Evolutionary conservation across 2,329 filamentous ascomycete species (phyloP), one percentile per base, ranked within the genome.

Genomic region (Ceratocystiopsis minuta): DNA sequence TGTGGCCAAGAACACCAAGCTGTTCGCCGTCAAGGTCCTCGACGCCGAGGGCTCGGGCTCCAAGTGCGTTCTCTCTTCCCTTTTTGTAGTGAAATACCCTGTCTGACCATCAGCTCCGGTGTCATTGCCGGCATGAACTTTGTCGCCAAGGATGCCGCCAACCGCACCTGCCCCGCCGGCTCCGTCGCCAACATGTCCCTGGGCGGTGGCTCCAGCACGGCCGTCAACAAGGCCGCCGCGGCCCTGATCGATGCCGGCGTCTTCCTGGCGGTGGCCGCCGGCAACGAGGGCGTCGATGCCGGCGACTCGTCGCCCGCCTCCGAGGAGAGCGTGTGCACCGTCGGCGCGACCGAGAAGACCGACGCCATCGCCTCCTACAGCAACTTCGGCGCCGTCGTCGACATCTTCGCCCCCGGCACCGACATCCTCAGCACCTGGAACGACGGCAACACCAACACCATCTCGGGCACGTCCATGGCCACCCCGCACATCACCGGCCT

Each of bases 331-430:
- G 87, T 90, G 52, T 76, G 98, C 60, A 98, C 90, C 45, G 90
- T 98, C 49, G 92, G 88, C 63, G 90, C 90, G 52, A 93, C 86
- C 37, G 90, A 84, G 52, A 75, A 98, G 46, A 76, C 80, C 56
- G 90, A 98, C 59, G 84, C 85, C 71, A 88, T 92, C 65, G 90
- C 90, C 51, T 98, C 96, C 76, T 98, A 98, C 78, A 98, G 90
- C 76, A 98, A 98, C 82, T 96, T 78, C 64, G 90, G 90, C 63
- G 90, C 87, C 73, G 98, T 90, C 75, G 94, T 88, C 61, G 90
- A 98, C 65, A 94, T 98, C 72, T 98, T 98, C 57, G 90, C 87
- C 49, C 90, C 90, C 47, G 90, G 90, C 57, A 73, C 95, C 56
- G 94, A 86, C 78, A 94, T 98, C 55, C 75, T 84, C 55, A 96